Evolutionary conservation across 805 yeast genomes (phyloP), one percentile per base, ranked within the genome.

Genomic region (Starmerella apis): DNA sequence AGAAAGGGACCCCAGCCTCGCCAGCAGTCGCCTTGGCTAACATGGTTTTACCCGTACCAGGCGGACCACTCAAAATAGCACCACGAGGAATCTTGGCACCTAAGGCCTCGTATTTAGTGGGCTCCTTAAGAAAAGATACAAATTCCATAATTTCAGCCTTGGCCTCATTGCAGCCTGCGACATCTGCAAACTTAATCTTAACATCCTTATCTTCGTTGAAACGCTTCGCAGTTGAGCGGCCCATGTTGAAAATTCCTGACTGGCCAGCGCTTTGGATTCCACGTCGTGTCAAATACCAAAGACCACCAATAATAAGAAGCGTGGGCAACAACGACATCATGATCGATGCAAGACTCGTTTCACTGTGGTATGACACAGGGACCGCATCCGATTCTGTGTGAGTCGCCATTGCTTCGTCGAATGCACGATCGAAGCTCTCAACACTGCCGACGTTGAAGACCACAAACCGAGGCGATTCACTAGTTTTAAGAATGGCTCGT

Each of bases 81-180:
- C 99, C 99, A 64, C 97, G 79, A 43, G 99, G 99, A 58, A 92
- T 92, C 65, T 87, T 86, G 35, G 97, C 99, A 35, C 99, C 99
- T 51, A 92, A 72, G 53, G 79, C 78, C 65, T 88, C 96, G 67
- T 88, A 92, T 64, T 87, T 86, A 49, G 75, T 73, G 9, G 99
- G 98, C 57, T 86, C 78, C 65, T 90, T 84, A 67, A 92, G 77
- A 65, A 94, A 92, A 59, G 82, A 79, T 47, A 92, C 99, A 73
- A 92, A 92, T 67, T 92, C 99, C 95, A 87, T 86, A 55, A 92
- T 88, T 68, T 92, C 99, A 58, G 81, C 90, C 68, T 92, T 92
- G 10, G 98, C 95, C 69, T 92, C 99, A 54, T 81, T 83, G 73
- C 90, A 84, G 47, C 99, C 99, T 1, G 98, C 98, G 46, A 92